A percentile compares a stretch with the other conserved stretches of the same genome.
Conservation (phyloP, 495 filamentous ascomycete genomes). For the Aspergillus wentii region DNA sequence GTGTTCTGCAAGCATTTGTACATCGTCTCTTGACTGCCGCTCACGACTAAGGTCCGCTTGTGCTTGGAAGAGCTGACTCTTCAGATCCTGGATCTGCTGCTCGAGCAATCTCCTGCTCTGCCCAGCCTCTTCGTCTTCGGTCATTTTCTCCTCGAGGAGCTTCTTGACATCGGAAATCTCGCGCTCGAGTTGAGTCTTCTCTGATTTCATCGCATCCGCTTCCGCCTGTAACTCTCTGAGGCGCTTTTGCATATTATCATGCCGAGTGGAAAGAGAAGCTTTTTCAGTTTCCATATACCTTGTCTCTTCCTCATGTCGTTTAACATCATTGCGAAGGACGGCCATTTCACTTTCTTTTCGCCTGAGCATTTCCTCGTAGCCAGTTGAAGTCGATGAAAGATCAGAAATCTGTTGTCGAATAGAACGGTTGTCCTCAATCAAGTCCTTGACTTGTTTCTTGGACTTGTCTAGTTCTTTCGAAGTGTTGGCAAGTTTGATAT, state of each 20-base stretch:
- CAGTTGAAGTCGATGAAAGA: slow-evolving; percentile 84
- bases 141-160: slow-evolving; percentile 80
- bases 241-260: slow-evolving; percentile 72
- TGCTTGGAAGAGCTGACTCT: slow-evolving; percentile 74
- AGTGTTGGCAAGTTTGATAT: slow-evolving; percentile 76
- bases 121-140: slow-evolving; percentile 81
- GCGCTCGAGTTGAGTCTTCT: slow-evolving; percentile 75
- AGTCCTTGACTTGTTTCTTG: slow-evolving; percentile 65
- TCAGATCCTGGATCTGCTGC: slow-evolving; percentile 80
- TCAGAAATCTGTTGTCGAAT: slow-evolving; percentile 81
- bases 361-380: slow-evolving; percentile 87
- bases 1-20: slow-evolving; percentile 86
- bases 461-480: slow-evolving; percentile 75
- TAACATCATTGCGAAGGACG: slow-evolving; percentile 76
- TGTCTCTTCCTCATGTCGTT: slow-evolving; percentile 73
- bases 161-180: slow-evolving; percentile 85
- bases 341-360: slow-evolving; percentile 92
- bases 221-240: slow-evolving; percentile 85
- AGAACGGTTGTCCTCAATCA: slow-evolving; percentile 76
- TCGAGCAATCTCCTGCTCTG: slow-evolving; percentile 84
- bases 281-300: slow-evolving; percentile 72
- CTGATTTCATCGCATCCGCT: slow-evolving; percentile 76
- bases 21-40: slow-evolving; percentile 92
- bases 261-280: slow-evolving; percentile 59
- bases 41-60: slow-evolving; percentile 89